Evolutionary conservation across 1,139 yeast species (phyloP).

Genomic region (Diutina rugosa): DNA sequence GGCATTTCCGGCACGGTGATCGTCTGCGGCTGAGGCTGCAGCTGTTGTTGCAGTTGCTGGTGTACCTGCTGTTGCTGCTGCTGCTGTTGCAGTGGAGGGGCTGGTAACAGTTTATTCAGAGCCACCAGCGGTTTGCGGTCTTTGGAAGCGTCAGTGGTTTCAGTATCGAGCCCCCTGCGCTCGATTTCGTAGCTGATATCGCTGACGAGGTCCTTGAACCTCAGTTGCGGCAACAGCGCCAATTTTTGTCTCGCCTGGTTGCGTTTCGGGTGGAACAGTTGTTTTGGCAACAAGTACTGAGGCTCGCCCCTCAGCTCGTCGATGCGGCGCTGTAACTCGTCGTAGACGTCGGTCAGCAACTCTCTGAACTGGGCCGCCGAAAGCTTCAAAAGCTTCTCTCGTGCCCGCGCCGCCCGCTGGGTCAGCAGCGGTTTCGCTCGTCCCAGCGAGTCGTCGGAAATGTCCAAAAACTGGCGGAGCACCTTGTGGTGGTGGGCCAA

Average conservation of each 20-base stretch:
- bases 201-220: conserved; percentile 83
- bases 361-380: conserved; percentile 81
- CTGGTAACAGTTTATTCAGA: neutral
- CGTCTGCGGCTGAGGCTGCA: neutral
- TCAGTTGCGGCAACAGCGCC: conserved; percentile 65
- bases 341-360: conserved; percentile 85
- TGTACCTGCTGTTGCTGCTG: neutral
- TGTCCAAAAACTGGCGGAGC: conserved; percentile 38
- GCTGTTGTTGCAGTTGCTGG: neutral
- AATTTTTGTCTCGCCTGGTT: conserved; percentile 93
- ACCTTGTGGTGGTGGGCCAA: conserved; percentile 35
- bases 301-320: conserved; percentile 44
- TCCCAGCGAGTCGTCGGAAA: conserved; percentile 31
- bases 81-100: neutral
- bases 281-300: conserved; percentile 53
- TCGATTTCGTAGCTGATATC: conserved; percentile 84
- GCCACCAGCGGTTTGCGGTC: neutral
- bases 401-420: conserved; percentile 60
- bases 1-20: neutral
- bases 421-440: conserved; percentile 30
- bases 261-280: conserved; percentile 81
- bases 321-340: conserved; percentile 69
- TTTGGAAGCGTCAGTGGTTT: neutral
- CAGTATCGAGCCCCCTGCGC: conserved; percentile 42
- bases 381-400: conserved; percentile 72